Conservation (phyloP, 2,329 filamentous ascomycete genomes). For the Berkeleyomyces basicola region DNA sequence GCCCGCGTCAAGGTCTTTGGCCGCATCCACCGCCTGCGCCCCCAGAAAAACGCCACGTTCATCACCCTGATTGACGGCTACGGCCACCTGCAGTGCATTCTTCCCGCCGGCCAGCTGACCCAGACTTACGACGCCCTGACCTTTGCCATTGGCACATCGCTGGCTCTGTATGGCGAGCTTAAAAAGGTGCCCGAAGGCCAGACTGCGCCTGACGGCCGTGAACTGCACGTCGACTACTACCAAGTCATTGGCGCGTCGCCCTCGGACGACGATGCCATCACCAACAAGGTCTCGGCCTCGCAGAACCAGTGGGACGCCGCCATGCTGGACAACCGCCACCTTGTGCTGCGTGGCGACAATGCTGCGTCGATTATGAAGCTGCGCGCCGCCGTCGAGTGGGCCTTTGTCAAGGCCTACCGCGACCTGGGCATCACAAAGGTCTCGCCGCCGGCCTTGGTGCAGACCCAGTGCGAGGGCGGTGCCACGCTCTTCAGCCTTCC, state of each 20-base stretch:
- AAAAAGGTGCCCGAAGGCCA: slow-evolving; percentile 61
- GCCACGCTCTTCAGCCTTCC: slow-evolving; percentile 78
- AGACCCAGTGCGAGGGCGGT: slow-evolving; percentile 88
- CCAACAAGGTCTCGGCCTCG: slow-evolving; percentile 46
- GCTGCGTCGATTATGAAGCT: slow-evolving; percentile 79
- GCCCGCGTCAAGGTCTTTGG: slow-evolving; percentile 66
- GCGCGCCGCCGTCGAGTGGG: slow-evolving; percentile 61
- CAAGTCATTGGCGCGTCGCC: slow-evolving; percentile 63
- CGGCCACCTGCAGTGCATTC: slow-evolving; percentile 61
- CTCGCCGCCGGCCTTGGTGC: slow-evolving; percentile 76
- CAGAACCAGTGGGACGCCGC: slow-evolving; percentile 39
- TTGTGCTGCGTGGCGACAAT: slow-evolving; percentile 70
- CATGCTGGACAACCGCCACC: slow-evolving; percentile 67
- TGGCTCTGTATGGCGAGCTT: slow-evolving; percentile 73
- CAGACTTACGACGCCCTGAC: slow-evolving; percentile 86
- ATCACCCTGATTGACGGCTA: slow-evolving; percentile 75
- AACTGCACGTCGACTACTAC: slow-evolving; percentile 84
- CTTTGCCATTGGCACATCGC: slow-evolving; percentile 72
- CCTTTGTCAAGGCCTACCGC: slow-evolving; percentile 65
- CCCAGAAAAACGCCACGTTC: slow-evolving; percentile 75
- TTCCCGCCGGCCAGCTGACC: slow-evolving; percentile 59
- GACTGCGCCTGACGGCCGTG: slow-evolving; percentile 66
- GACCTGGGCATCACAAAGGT: slow-evolving; percentile 68
- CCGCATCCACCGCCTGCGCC: slow-evolving; percentile 63
- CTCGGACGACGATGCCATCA: slow-evolving; percentile 78